These are phyloP conservation scores for Plenodomus biglobosus DNA, from an alignment of 2,329 filamentous ascomycete genomes.

Conservation along the genomic window DNA sequence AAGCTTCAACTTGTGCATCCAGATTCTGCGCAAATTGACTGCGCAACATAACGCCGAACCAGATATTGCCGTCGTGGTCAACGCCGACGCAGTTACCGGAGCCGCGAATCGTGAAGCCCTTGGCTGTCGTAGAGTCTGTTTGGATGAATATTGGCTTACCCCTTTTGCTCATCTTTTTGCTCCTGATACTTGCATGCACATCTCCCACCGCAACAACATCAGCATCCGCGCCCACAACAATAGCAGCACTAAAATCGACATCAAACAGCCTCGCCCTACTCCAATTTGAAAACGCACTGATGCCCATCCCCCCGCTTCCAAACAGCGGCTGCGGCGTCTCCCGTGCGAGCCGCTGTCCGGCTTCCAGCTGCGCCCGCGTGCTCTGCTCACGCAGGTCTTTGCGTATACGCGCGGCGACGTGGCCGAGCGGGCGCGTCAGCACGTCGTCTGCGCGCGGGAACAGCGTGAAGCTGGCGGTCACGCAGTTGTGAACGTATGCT, in stretches of 20 bases:
- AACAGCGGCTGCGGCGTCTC: constrained; percentile 4
- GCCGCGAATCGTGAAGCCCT: not conserved
- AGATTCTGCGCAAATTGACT: not conserved
- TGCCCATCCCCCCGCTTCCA: constrained; percentile 8
- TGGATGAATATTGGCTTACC: not conserved
- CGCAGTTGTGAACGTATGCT: constrained; percentile 22
- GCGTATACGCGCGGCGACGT: constrained; percentile 25
- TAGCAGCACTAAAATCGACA: constrained; percentile 16
- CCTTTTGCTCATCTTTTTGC: not conserved
- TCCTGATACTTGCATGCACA: too few relatives aligned
- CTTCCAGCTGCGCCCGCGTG: constrained; percentile 20
- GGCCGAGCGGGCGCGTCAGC: constrained; percentile 19
- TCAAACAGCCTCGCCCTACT: constrained; percentile 19
- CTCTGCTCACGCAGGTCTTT: constrained; percentile 19
- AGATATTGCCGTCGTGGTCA: not conserved
- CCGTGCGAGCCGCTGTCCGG: not conserved
- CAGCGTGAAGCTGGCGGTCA: constrained; percentile 4
- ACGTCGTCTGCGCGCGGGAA: constrained; percentile 18
- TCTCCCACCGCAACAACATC: not conserved
- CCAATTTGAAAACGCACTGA: constrained; percentile 16
- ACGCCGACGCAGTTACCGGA: not conserved
- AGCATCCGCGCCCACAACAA: not conserved
- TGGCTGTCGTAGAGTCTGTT: not conserved
- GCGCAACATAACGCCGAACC: not conserved
- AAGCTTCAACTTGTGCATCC: not conserved